Base-by-base conservation (phyloP, 31 red algal genomes). In the Bonnemaisonia californica region DNA sequence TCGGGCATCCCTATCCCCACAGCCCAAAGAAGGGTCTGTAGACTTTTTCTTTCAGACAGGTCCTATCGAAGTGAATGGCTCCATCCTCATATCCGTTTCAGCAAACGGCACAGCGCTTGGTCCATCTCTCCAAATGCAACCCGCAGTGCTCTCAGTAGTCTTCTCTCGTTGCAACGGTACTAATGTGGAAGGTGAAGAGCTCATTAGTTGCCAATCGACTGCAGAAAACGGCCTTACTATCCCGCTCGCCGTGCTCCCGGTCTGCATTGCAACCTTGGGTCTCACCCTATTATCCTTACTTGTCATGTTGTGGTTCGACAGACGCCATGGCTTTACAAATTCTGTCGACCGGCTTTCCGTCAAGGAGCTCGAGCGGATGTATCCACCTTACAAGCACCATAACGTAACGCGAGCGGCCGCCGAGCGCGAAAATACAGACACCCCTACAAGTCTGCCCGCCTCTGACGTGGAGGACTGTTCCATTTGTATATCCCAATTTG, bases 221-320 rank as follows among this genome's bases (percentile, higher is more conserved):
- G 9, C 45, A 16, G 9, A 16, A 16, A 51, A 16, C 16, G 45
- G 45, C 45, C 16, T 51, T 64, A 31, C 78, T 41, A 27, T 71
- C 78, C 81, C 81, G 2, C 35, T 57, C n/a, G 57, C 70, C 26
- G 64, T 87, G 57, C 41, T 87, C 42, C 81, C 81, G 23, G 60
- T 87, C 28, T 77, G 72, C 42, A 41, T 77, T 12, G 73, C 73
- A 30, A 62, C 64, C 35, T 77, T 87, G 29, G 41, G 35, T 57
- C 22, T 87, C 34, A 75, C 83, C 32, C 62, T 34, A 8, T 36
- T 87, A 23, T 71, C 83, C 21, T 48, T 77, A 8, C 19, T 78
- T 30, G 41, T 78, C 26, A 75, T 87, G 73, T 70, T 87, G 19
- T 87, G 83, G 83, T 61, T 87, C 33, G 83, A 87, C 51, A 57